Conservation (phyloP, 2,329 filamentous ascomycete genomes). For the Magnaporthiopsis poae region DNA sequence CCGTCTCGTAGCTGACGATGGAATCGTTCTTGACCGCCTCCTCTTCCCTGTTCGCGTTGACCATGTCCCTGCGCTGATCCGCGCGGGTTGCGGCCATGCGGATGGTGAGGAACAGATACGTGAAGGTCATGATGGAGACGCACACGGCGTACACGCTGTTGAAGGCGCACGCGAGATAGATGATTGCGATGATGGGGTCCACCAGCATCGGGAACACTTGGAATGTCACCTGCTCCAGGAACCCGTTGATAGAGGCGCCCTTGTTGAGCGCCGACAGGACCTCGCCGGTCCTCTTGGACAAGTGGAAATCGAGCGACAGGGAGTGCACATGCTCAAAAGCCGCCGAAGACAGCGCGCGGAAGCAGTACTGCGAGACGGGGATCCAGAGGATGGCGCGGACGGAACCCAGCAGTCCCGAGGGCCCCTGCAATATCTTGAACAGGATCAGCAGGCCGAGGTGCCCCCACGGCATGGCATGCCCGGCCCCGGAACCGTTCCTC, state of each 20-base stretch:
- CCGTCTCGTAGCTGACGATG: slow-evolving; percentile 94
- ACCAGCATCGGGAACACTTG: slow-evolving; percentile 90
- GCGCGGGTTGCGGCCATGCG: slow-evolving; percentile 89
- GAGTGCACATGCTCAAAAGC: slow-evolving; percentile 96
- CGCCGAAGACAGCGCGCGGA: slow-evolving; percentile 83
- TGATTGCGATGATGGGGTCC: slow-evolving; percentile 76
- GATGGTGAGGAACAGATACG: slow-evolving; percentile 92
- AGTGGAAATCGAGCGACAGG: slow-evolving; percentile 88
- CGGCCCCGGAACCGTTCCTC: slow-evolving; percentile 23
- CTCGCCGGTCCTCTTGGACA: slow-evolving; percentile 93
- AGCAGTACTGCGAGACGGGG: slow-evolving; percentile 92
- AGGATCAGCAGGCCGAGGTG: slow-evolving; percentile 67
- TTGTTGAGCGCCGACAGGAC: slow-evolving; percentile 93
- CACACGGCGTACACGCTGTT: slow-evolving; percentile 86
- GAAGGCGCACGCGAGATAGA: slow-evolving; percentile 67
- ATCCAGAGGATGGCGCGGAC: slow-evolving; percentile 83
- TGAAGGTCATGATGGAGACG: slow-evolving; percentile 82
- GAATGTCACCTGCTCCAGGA: slow-evolving; percentile 92
- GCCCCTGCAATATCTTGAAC: slow-evolving; percentile 75
- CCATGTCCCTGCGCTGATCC: slow-evolving; percentile 84
- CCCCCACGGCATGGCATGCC: slow-evolving; percentile 54
- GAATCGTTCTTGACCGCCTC: slow-evolving; percentile 98
- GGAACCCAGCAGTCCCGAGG: slow-evolving; percentile 77
- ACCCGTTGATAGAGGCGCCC: slow-evolving; percentile 89
- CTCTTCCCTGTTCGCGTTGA: slow-evolving; percentile 86